A percentile compares a stretch with the other conserved stretches of the same genome.
Conservation (phyloP, 805 yeast genomes). For the Dipodascus albidus region DNA sequence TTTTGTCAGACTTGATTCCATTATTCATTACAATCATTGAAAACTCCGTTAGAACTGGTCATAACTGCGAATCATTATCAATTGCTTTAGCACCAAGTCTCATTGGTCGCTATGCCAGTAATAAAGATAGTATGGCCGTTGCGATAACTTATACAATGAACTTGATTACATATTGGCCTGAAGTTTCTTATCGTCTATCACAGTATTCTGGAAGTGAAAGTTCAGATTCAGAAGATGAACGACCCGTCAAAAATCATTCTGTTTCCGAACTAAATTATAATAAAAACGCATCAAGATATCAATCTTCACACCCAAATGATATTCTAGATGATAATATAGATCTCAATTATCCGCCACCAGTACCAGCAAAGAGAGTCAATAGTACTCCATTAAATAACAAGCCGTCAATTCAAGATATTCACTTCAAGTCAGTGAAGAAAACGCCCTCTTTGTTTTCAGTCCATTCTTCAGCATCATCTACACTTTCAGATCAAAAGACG, state of each 20-base stretch:
- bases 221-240: not conserved
- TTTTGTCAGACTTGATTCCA: conserved; percentile 33
- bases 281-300: not conserved
- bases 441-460: not conserved
- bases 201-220: not conserved
- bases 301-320: not conserved
- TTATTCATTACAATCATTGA: conserved; percentile 34
- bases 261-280: not conserved
- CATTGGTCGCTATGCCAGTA: conserved; percentile 39
- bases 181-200: not conserved
- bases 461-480: not conserved
- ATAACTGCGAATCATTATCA: conserved; percentile 24
- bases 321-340: conserved; percentile 15
- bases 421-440: not conserved
- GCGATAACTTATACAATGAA: conserved; percentile 44
- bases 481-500: not conserved
- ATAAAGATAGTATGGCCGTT: conserved; percentile 37
- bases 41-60: conserved; percentile 25
- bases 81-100: conserved; percentile 35
- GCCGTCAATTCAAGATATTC: not conserved
- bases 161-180: conserved; percentile 39
- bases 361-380: not conserved
- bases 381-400: not conserved
- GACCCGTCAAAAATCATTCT: not conserved
- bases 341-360: not conserved